A percentile compares a stretch with the other conserved stretches of the same genome.
Conservation (phyloP, 495 filamentous ascomycete species). For the Lophium mytilinum region DNA sequence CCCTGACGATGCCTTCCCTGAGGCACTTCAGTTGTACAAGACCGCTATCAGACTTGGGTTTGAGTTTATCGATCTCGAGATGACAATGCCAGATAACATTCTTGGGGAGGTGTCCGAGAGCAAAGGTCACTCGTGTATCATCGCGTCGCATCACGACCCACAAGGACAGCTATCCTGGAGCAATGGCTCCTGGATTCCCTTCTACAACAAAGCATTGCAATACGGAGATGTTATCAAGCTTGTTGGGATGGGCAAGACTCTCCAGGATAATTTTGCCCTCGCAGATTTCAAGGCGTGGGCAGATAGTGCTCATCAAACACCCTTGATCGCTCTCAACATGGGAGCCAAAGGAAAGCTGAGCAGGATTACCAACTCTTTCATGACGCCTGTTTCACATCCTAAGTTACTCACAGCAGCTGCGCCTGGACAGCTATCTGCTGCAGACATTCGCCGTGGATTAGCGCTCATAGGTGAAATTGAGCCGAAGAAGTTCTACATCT, state of each 20-base stretch:
- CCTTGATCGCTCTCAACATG: conserved; percentile 96
- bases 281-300: conserved; percentile 75
- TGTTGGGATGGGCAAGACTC: conserved; percentile 66
- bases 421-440: conserved; percentile 85
- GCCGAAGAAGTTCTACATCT: conserved; percentile 71
- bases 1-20: conserved; percentile 64
- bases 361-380: conserved; percentile 80
- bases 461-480: conserved; percentile 73
- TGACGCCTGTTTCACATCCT: conserved; percentile 93
- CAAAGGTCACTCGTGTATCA: conserved; percentile 70
- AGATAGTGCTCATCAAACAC: conserved; percentile 58
- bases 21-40: conserved; percentile 64
- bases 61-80: conserved; percentile 91
- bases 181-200: conserved; percentile 78
- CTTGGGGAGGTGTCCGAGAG: conserved; percentile 56
- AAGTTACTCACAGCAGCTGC: conserved; percentile 84
- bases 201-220: conserved; percentile 78
- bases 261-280: conserved; percentile 82
- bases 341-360: conserved; percentile 80
- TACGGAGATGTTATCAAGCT: conserved; percentile 93
- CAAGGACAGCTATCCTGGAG: conserved; percentile 71
- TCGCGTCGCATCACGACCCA: conserved; percentile 93
- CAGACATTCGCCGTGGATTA: conserved; percentile 74
- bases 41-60: conserved; percentile 72
- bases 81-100: conserved; percentile 70